Evolutionary conservation across 1,284 basidiomycete species (phyloP).

Genomic region (Ceratobasidium papillatum): DNA sequence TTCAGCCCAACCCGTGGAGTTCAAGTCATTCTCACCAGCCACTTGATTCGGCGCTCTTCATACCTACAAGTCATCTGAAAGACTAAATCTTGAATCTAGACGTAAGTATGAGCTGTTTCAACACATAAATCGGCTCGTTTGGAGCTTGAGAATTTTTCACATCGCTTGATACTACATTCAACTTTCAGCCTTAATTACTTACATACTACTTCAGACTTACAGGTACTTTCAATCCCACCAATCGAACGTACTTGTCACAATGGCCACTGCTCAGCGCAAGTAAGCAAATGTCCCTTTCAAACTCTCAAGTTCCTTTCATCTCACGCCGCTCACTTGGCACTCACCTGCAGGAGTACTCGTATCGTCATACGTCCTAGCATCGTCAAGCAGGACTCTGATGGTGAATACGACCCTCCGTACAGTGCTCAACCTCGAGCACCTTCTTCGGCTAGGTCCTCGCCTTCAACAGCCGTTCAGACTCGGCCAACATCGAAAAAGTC

Average conservation of each 20-base stretch:
- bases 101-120: constrained; percentile 30
- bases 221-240: background rate
- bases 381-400: constrained; percentile 4
- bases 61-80: background rate
- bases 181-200: constrained; percentile 22
- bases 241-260: background rate
- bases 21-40: background rate
- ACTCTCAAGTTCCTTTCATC: background rate
- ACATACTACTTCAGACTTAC: background rate
- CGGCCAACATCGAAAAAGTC: constrained; percentile 38
- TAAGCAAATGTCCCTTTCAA: constrained; percentile 18
- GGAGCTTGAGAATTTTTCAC: constrained; percentile 38
- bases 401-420: constrained; percentile 10
- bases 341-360: constrained; percentile 28
- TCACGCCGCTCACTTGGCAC: constrained; percentile 7
- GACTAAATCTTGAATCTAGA: background rate
- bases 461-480: constrained; percentile 32
- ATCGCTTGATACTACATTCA: background rate
- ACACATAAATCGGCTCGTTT: constrained; percentile 11
- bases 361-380: constrained; percentile 27
- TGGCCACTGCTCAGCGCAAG: constrained; percentile 37
- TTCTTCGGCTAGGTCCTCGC: constrained; percentile 23
- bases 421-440: background rate
- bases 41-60: background rate
- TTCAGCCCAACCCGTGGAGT: constrained; percentile 5